Evolutionary conservation across 2,329 filamentous ascomycete species (phyloP).

Genomic region (Delphinella strobiligena): DNA sequence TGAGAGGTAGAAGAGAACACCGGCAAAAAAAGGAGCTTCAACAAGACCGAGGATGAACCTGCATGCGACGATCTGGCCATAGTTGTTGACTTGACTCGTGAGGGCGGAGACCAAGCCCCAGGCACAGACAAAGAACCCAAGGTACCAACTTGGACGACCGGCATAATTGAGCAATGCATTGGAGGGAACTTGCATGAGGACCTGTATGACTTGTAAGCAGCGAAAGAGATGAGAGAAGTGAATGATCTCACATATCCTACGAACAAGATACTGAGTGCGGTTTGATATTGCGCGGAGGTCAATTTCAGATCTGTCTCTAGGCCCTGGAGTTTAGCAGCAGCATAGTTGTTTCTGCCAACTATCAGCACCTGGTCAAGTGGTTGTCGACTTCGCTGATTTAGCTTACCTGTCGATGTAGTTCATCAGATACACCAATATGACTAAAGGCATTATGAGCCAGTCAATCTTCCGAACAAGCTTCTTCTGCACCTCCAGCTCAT

Average conservation of each 20-base stretch:
- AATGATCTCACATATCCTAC: conserved; percentile 41
- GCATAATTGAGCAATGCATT: conserved; percentile 36
- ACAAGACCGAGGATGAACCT: conserved; percentile 34
- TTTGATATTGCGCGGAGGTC: conserved; percentile 50
- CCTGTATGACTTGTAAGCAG: conserved; percentile 8
- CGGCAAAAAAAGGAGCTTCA: conserved; percentile 19
- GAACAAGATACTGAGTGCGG: conserved; percentile 45
- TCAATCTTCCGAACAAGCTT: conserved; percentile 61
- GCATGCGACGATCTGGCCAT: conserved; percentile 30
- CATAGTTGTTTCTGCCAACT: conserved; percentile 44
- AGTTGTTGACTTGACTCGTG: conserved; percentile 31
- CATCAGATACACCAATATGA: conserved; percentile 63
- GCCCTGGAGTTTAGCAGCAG: conserved; percentile 52
- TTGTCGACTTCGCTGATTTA: background rate
- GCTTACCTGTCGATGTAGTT: conserved; percentile 48
- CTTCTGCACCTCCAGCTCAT: conserved; percentile 33
- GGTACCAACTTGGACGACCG: conserved; percentile 23
- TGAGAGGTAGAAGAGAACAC: conserved; percentile 46
- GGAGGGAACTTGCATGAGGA: conserved; percentile 32
- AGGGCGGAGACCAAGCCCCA: conserved; percentile 35
- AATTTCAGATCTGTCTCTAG: conserved; percentile 49
- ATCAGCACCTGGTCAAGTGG: background rate
- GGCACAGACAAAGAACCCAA: conserved; percentile 29
- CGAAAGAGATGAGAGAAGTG: background rate
- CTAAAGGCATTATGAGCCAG: conserved; percentile 52